Percentiles rank a stretch among this genome's conserved stretches.
Conservation (phyloP, 306 rosid species). For the Cicer chorassanicum region DNA sequence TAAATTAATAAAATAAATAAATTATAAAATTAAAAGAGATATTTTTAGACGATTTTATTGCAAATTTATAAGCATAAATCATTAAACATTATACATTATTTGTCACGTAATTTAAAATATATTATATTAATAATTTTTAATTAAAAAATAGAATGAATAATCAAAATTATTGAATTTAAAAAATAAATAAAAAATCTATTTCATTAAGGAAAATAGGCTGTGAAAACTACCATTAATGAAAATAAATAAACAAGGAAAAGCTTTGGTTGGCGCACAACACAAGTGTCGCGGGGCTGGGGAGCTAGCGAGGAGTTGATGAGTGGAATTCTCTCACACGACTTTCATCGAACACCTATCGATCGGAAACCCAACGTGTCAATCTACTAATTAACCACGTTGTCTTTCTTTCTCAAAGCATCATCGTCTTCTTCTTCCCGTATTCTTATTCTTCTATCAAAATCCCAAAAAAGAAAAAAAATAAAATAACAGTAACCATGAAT, state of each 20-base stretch:
- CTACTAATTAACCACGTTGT: constrained; percentile 24
- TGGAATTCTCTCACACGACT: constrained; percentile 29
- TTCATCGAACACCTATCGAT: constrained; percentile 54
- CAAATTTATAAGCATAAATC: rapidly evolving
- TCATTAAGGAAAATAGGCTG: too few species aligned
- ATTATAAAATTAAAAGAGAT: rapidly evolving
- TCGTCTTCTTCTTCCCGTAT: background rate
- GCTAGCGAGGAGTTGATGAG: background rate
- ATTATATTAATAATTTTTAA: too few species aligned
- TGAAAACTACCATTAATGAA: too few species aligned
- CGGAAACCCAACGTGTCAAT: constrained; percentile 51
- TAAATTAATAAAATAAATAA: too few species aligned
- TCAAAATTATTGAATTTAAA: too few species aligned
- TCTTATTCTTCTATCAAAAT: constrained; percentile 14
- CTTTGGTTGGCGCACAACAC: too few species aligned
- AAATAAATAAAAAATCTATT: too few species aligned
- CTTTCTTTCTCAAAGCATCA: background rate
- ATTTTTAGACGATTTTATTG: rapidly evolving
- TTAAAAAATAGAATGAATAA: too few species aligned
- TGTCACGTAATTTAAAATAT: too few species aligned
- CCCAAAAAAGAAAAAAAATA: background rate
- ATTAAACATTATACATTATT: too few species aligned
- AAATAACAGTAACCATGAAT: constrained; percentile 48
- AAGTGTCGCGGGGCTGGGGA: too few species aligned
- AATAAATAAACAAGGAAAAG: too few species aligned